Conservation (phyloP, 257 asterid genomes). For the Nyctanthes arbortristis region DNA sequence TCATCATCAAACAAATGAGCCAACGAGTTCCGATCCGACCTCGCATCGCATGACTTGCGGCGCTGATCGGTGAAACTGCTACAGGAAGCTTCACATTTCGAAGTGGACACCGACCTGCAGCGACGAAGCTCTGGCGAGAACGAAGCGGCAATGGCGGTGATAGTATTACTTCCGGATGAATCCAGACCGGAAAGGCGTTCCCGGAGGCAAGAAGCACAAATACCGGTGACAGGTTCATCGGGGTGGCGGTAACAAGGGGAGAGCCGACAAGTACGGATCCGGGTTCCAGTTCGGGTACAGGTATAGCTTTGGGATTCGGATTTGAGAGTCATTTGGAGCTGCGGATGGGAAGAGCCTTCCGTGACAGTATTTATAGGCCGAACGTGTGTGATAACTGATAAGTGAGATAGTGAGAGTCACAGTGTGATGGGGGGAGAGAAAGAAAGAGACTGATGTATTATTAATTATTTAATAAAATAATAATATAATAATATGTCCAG, state of each 20-base stretch:
- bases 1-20: slow-evolving; percentile 60
- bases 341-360: not conserved
- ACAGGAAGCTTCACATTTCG: slow-evolving; percentile 49
- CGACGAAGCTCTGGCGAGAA: slow-evolving; percentile 71
- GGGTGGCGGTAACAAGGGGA: slow-evolving; percentile 89
- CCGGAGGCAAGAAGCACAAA: slow-evolving; percentile 93
- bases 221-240: slow-evolving; percentile 72
- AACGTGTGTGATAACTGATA: too few species aligned
- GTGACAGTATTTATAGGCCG: slow-evolving; percentile 20
- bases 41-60: slow-evolving; percentile 81
- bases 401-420: not conserved
- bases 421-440: slow-evolving; percentile 15
- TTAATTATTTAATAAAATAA: too few species aligned
- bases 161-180: slow-evolving; percentile 29
- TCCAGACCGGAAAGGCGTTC: slow-evolving; percentile 90
- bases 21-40: slow-evolving; percentile 56
- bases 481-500: too few species aligned
- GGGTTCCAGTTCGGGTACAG: slow-evolving; percentile 54
- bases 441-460: too few species aligned
- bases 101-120: slow-evolving; percentile 61
- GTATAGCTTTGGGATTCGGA: slow-evolving; percentile 49
- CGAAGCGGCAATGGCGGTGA: slow-evolving; percentile 16
- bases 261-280: slow-evolving; percentile 54
- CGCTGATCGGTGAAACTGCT: slow-evolving; percentile 53
- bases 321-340: slow-evolving; percentile 48